Conservation (phyloP, 371 early-diverging fungal genomes). For the Umbelopsis sp. region DNA sequence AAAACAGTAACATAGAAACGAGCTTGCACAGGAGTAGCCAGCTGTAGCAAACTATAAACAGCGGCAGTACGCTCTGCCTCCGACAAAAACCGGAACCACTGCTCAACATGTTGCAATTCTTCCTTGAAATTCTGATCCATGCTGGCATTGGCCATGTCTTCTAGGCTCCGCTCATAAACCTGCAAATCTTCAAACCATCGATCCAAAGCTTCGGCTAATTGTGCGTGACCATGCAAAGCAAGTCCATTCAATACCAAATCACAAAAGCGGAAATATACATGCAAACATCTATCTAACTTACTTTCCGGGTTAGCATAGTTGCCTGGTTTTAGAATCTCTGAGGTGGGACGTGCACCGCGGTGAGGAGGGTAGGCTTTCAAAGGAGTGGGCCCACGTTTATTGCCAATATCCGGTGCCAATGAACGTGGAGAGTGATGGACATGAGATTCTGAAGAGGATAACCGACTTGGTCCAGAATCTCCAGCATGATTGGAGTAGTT, state of each 20-base stretch:
- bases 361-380: neutral
- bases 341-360: constrained; percentile 40
- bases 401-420: neutral
- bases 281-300: constrained; percentile 17
- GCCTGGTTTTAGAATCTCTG: constrained; percentile 41
- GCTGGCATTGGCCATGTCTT: constrained; percentile 92
- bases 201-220: constrained; percentile 81
- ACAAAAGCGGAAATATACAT: neutral
- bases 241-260: neutral
- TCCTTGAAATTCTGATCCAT: constrained; percentile 89
- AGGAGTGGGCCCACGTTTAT: neutral
- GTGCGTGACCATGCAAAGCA: neutral
- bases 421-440: neutral
- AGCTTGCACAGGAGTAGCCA: constrained; percentile 86
- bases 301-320: constrained; percentile 45
- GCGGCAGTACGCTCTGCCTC: constrained; percentile 94
- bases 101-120: constrained; percentile 90
- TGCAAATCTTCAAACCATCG: constrained; percentile 91
- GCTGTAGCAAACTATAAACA: constrained; percentile 86
- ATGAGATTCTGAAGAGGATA: neutral
- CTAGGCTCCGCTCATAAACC: constrained; percentile 90
- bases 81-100: constrained; percentile 91
- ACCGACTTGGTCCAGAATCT: constrained; percentile 6
- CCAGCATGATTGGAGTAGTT: neutral
- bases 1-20: constrained; percentile 91